phyloP scores from a whole-genome alignment of 768 basidiomycete genomes.

The Thelephora aurantiotincta region DNA sequence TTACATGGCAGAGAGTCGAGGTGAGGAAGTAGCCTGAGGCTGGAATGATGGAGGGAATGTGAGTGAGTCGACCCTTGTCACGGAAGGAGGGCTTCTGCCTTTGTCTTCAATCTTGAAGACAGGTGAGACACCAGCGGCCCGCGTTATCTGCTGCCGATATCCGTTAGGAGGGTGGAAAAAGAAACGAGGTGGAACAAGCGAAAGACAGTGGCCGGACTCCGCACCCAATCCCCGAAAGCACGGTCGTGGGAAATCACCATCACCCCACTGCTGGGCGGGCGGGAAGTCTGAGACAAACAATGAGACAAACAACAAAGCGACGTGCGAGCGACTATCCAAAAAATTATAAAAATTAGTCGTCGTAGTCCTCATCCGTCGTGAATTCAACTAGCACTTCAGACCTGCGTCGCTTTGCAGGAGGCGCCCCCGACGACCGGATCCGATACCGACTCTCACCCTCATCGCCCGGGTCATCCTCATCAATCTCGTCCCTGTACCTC shows the following conservation, averaged over 20 bases:
- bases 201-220: slow-evolving; percentile 7
- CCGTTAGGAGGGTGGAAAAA: no score
- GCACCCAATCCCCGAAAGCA: slow-evolving; percentile 8
- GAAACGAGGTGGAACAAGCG: background rate
- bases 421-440: slow-evolving; percentile 21
- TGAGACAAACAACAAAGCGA: no score
- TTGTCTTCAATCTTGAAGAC: no score
- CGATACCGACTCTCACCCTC: slow-evolving; percentile 36
- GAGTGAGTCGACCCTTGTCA: no score
- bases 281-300: no score
- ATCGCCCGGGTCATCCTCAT: slow-evolving; percentile 22
- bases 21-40: no score
- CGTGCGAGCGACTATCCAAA: no score
- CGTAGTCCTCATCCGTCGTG: slow-evolving; percentile 38
- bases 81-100: no score
- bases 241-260: slow-evolving; percentile 3
- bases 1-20: no score
- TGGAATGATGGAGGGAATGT: slow-evolving; percentile 1
- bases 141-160: no score
- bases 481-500: slow-evolving; percentile 13
- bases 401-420: slow-evolving; percentile 31
- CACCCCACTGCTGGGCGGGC: no score
- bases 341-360: slow-evolving; percentile 10
- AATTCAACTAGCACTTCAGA: slow-evolving; percentile 26
- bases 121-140: no score